A percentile compares a stretch with the other conserved stretches of the same genome.
These are phyloP conservation scores for Juglanconis sp. DNA, from an alignment of 2,329 filamentous ascomycete genomes.

Conservation along the genomic window DNA sequence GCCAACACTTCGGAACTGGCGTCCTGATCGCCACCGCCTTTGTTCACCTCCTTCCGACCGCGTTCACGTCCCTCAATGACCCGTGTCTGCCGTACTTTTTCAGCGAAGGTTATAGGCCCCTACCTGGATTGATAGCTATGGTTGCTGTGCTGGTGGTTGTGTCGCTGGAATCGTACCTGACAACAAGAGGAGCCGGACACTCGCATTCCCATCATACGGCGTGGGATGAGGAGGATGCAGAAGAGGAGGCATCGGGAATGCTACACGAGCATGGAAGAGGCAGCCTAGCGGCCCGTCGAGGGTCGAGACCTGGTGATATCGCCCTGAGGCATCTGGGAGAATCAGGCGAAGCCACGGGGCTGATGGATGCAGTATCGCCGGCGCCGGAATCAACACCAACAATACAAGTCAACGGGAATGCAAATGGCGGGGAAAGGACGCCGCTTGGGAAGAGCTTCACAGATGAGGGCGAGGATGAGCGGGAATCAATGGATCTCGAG, in stretches of 20 bases:
- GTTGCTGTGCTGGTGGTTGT: slow-evolving; percentile 78
- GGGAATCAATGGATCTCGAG: slow-evolving; percentile 46
- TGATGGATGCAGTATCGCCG: slow-evolving; percentile 58
- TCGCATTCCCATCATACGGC: slow-evolving; percentile 55
- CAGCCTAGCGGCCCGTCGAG: slow-evolving; percentile 36
- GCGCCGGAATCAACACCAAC: slow-evolving; percentile 52
- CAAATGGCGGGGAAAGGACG: slow-evolving; percentile 14
- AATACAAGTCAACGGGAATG: slow-evolving; percentile 19
- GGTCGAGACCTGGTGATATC: slow-evolving; percentile 45
- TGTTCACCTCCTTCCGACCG: slow-evolving; percentile 70
- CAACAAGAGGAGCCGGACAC: slow-evolving; percentile 63
- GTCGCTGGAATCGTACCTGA: slow-evolving; percentile 84
- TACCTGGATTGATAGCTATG: slow-evolving; percentile 82
- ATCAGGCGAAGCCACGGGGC: slow-evolving; percentile 39
- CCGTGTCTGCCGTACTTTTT: slow-evolving; percentile 76
- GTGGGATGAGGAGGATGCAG: slow-evolving; percentile 43
- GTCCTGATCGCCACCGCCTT: slow-evolving; percentile 86
- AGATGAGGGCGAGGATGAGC: slow-evolving; percentile 44
- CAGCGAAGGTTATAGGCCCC: slow-evolving; percentile 72
- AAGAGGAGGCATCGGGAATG: slow-evolving; percentile 21
- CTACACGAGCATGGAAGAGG: slow-evolving; percentile 19
- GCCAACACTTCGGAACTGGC: slow-evolving; percentile 76
- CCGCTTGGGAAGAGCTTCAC: slow-evolving; percentile 27
- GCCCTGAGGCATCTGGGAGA: slow-evolving; percentile 49
- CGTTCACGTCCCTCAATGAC: slow-evolving; percentile 64